Conservation (phyloP, 345 rosid species). For the Dipteronia sinensis region DNA sequence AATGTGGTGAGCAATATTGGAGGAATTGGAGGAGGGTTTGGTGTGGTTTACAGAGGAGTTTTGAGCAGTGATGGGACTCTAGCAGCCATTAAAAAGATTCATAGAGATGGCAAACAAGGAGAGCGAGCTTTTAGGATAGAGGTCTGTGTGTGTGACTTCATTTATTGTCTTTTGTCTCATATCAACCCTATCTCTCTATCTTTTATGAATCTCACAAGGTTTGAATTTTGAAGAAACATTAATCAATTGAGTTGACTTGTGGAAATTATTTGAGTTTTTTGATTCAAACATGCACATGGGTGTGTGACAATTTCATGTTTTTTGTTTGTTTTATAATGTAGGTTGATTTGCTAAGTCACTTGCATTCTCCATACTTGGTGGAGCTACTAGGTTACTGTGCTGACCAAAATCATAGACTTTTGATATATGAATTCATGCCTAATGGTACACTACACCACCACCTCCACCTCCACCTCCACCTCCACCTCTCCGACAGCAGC, state of each 20-base stretch:
- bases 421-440: slow-evolving; percentile 75
- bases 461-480: slow-evolving; percentile 67
- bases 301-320: background rate
- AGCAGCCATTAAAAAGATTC: slow-evolving; percentile 75
- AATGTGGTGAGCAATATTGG: slow-evolving; percentile 54
- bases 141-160: slow-evolving; percentile 52
- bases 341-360: slow-evolving; percentile 87
- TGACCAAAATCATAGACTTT: slow-evolving; percentile 78
- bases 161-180: slow-evolving; percentile 34
- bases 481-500: background rate
- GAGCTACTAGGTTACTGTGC: slow-evolving; percentile 94
- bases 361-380: slow-evolving; percentile 79
- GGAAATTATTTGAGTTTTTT: background rate
- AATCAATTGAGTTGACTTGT: background rate
- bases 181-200: background rate
- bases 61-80: slow-evolving; percentile 67
- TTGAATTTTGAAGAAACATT: background rate
- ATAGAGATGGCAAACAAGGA: slow-evolving; percentile 61
- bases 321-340: slow-evolving; percentile 29
- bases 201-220: background rate
- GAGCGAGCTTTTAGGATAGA: slow-evolving; percentile 87
- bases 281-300: slow-evolving; percentile 34
- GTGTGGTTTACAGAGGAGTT: slow-evolving; percentile 71
- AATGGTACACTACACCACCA: slow-evolving; percentile 66
- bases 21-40: slow-evolving; percentile 44